Evolutionary conservation across 129 eudicot genomes (phyloP).

Genomic region (Helichrysum umbraculigerum): DNA sequence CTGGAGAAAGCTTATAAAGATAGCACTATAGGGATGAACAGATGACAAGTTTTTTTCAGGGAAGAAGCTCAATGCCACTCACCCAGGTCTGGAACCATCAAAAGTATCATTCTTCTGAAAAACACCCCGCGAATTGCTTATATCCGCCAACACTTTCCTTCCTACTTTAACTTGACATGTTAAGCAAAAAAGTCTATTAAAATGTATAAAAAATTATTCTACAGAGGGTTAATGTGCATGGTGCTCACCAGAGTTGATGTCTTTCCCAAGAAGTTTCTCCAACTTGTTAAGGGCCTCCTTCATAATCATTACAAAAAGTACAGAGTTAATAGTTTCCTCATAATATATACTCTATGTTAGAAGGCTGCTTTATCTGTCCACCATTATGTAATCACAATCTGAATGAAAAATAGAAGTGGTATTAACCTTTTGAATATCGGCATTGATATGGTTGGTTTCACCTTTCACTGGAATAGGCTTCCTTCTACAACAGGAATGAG

Average conservation of each 20-base stretch:
- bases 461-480: constrained; percentile 40
- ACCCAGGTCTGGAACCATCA: constrained; percentile 40
- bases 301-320: constrained; percentile 8
- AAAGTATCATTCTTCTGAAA: constrained; percentile 29
- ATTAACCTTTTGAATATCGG: constrained; percentile 47
- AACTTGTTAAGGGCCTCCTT: constrained; percentile 42
- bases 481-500: constrained; percentile 34
- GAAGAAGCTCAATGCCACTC: not conserved
- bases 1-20: constrained; percentile 18
- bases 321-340: constrained; percentile 2
- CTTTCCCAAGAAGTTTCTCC: constrained; percentile 45
- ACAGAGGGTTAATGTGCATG: not conserved
- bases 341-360: not conserved
- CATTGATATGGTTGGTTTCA: constrained; percentile 31
- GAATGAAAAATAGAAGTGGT: not conserved
- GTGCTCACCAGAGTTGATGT: constrained; percentile 43
- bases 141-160: constrained; percentile 84
- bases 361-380: constrained; percentile 16
- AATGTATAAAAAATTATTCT: constrained; percentile 2
- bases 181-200: not conserved
- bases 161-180: constrained; percentile 39
- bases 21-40: not conserved
- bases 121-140: constrained; percentile 56
- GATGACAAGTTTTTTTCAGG: not conserved
- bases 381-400: not conserved